These are phyloP conservation scores for Malassezia slooffiae DNA, from an alignment of 1,284 basidiomycete genomes.

Conservation along the genomic window DNA sequence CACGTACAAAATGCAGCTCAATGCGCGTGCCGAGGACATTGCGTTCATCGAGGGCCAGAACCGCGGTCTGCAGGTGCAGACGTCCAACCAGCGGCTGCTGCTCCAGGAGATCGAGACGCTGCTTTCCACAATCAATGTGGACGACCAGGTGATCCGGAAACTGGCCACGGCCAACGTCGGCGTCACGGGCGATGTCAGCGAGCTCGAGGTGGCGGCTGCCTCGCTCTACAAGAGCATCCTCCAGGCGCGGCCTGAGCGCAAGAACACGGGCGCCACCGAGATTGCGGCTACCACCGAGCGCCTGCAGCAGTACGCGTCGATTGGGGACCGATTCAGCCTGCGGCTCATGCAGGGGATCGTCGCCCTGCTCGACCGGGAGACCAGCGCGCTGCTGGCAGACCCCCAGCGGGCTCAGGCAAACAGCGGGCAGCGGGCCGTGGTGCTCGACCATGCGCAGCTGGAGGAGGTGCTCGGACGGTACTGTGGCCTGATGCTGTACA, in stretches of 20 bases:
- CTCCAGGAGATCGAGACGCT: conserved; percentile 35
- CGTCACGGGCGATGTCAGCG: conserved; percentile 58
- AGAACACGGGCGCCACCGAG: conserved; percentile 51
- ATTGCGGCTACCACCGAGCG: conserved; percentile 79
- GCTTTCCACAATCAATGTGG: conserved; percentile 85
- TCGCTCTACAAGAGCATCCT: conserved; percentile 90
- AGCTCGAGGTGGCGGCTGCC: conserved; percentile 68
- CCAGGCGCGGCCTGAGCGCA: conserved; percentile 64
- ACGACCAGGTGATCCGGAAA: conserved; percentile 61
- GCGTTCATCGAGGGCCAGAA: conserved; percentile 91
- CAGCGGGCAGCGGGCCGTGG: conserved; percentile 24
- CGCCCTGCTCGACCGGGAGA: conserved; percentile 62
- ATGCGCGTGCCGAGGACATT: conserved; percentile 60
- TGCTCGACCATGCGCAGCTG: conserved; percentile 48
- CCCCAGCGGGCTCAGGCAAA: conserved; percentile 18
- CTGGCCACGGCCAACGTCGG: conserved; percentile 78
- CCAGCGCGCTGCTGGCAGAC: conserved; percentile 23
- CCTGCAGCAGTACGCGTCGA: conserved; percentile 72
- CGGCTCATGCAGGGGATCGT: conserved; percentile 76
- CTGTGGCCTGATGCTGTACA: conserved; percentile 76
- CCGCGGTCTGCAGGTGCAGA: conserved; percentile 91
- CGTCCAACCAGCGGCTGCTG: conserved; percentile 73
- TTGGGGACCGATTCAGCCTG: conserved; percentile 82
- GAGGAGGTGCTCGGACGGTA: conserved; percentile 76
- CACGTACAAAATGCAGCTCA: conserved; percentile 39